Base-by-base conservation (phyloP, 192 early-diverging fungal genomes). In the Bifiguratus adelaidae region DNA sequence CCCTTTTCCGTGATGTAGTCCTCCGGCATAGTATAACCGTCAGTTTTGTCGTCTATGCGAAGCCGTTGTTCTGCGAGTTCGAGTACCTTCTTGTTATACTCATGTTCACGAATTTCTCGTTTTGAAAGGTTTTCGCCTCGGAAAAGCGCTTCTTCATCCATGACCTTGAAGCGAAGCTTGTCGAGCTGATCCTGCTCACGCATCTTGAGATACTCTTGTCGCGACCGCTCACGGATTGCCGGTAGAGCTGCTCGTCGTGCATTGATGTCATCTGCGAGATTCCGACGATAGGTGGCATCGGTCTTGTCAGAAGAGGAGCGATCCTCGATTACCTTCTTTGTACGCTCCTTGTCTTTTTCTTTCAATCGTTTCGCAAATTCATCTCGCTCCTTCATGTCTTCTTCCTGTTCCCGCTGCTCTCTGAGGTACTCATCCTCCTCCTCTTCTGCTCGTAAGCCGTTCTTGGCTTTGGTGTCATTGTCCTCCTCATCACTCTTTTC, bases 1-100 rank as follows among this genome's bases (percentile, higher is more conserved):
- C 95, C 95, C 62, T 95, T 95, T 53, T 96, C 93, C 0, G 92
- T 95, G 44, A 98, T 94, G 54, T 96, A 98, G 60, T 96, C 93
- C 56, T 88, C 86, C 4, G 85, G 87, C 81, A 90, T 83, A 33
- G 70, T 59, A 44, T 96, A 99, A 15, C 79, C 91, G 49, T 92
- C 91, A 8, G 76, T 70, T 24, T 85, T 82, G 35, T 80, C 77
- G 52, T 82, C 76, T 26, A 96, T 77, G 34, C 73, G 77, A 49
- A 82, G 67, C 20, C 92, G 79, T 57, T 91, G 91, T 45, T 85
- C 77, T 9, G 95, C 89, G 15, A 97, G 63, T 24, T 74, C 60
- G 36, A 95, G 48, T n/a, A 92, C 70, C 56, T 87, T 71, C 62
- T 86, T 86, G 32, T 93, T 90, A 53, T 87, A 78, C 48, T 91